Evolutionary conservation across 2,329 filamentous ascomycete genomes (phyloP), one percentile per base, ranked within the genome.

Genomic region (Albifimbria verrucaria): DNA sequence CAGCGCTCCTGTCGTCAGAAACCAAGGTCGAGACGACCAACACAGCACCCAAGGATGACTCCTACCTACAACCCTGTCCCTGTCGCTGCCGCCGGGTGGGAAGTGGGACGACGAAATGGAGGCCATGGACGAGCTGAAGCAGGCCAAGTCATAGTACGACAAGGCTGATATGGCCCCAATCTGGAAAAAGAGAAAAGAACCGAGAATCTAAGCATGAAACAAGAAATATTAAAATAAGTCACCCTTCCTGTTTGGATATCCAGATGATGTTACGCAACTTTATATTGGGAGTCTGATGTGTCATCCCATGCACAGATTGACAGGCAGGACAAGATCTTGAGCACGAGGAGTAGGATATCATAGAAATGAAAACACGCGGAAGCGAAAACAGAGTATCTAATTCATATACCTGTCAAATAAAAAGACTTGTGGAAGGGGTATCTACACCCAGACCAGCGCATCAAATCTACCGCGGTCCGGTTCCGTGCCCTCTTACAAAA

Each of bases 101-200:
- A 71, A 77, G 51, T 84, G 81, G 81, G 81, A 79, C 49, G 81
- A 85, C 32, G 81, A 85, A 67, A 79, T 84, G 73, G 78, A 78
- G 48, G 77, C 72, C 5, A 66, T 78, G 12, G 78, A 81, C 23
- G 74, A 69, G 26, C 52, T 56, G n/a, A 66, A 64, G 44, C 59
- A 64, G 51, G 58, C 45, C 23, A 48, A 61, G 50, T 53, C 53
- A 57, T 64, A 51, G 32, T n/a, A 15, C 12, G n/a, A n/a, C n/a
- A n/a, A n/a, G n/a, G n/a, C n/a, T n/a, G n/a, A n/a, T n/a, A n/a
- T n/a, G n/a, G n/a, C n/a, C n/a, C n/a, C n/a, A n/a, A n/a, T n/a
- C n/a, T n/a, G n/a, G n/a, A 32, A 39, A 12, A 39, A 5, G 32
- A 39, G 12, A 12, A 39, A 39, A 5, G 12, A 6, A 4, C 32